Conservation (phyloP, 2,329 filamentous ascomycete genomes). For the Alternaria rosae region DNA sequence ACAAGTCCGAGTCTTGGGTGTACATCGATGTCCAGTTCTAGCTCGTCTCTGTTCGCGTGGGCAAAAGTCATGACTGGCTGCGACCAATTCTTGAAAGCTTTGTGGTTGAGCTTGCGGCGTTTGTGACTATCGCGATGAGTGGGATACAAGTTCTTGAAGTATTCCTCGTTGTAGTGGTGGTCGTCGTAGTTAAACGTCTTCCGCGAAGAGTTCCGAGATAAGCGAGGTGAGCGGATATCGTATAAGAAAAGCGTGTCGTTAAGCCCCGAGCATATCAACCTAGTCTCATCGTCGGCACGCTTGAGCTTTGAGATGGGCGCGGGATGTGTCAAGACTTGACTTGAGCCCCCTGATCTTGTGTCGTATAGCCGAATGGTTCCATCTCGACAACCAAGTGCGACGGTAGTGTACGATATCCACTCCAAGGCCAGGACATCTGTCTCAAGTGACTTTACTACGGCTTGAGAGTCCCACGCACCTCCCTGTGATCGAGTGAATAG, state of each 20-base stretch:
- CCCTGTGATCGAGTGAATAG: slow-evolving; percentile 30
- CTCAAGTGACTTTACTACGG: slow-evolving; percentile 7
- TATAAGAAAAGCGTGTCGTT: slow-evolving; percentile 40
- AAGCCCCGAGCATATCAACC: slow-evolving; percentile 39
- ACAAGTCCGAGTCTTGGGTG: slow-evolving; percentile 40
- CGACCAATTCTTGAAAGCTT: slow-evolving; percentile 21
- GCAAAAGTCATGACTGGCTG: slow-evolving; percentile 39
- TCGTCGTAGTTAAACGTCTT: slow-evolving; percentile 4
- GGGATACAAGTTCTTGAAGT: slow-evolving; percentile 20
- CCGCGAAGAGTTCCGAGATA: not conserved
- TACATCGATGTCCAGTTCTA: slow-evolving; percentile 40
- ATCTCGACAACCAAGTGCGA: slow-evolving; percentile 44
- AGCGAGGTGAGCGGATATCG: slow-evolving; percentile 37
- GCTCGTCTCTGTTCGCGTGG: slow-evolving; percentile 36
- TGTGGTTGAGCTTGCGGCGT: slow-evolving; percentile 18
- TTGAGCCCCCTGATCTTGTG: slow-evolving; percentile 32
- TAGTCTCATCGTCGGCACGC: slow-evolving; percentile 35
- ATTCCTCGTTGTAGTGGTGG: slow-evolving; percentile 25
- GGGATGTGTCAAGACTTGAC: slow-evolving; percentile 37
- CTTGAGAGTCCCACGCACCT: slow-evolving; percentile 31
- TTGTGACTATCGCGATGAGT: slow-evolving; percentile 16
- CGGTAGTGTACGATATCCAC: slow-evolving; percentile 42
- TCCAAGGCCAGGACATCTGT: slow-evolving; percentile 44
- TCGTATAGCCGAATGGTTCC: slow-evolving; percentile 46
- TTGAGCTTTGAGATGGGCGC: slow-evolving; percentile 31